A percentile compares a stretch with the other conserved stretches of the same genome.
Conservation (phyloP, 1,284 basidiomycete species). For the Sphagnurus paluster region DNA sequence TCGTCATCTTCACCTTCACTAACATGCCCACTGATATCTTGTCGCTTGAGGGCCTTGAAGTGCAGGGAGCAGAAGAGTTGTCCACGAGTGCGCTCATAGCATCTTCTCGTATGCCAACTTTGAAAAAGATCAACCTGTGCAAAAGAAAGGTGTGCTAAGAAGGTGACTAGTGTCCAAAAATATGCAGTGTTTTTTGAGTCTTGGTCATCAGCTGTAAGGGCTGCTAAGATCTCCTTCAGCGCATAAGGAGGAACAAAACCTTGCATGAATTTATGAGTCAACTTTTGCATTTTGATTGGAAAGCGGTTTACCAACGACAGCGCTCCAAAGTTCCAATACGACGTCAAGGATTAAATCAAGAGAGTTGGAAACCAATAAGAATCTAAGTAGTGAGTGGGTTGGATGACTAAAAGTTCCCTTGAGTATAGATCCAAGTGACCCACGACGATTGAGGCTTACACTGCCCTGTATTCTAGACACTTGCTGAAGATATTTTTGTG, state of each 20-base stretch:
- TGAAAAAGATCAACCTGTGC: slow-evolving; percentile 68
- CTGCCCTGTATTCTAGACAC: slow-evolving; percentile 49
- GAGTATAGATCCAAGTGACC: background rate
- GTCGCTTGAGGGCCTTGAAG: slow-evolving; percentile 65
- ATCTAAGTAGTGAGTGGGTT: slow-evolving; percentile 57
- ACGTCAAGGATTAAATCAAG: slow-evolving; percentile 69
- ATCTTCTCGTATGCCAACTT: slow-evolving; percentile 63
- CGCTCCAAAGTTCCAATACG: slow-evolving; percentile 58
- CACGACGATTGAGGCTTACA: slow-evolving; percentile 30
- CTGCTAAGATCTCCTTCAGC: slow-evolving; percentile 55
- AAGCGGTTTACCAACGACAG: slow-evolving; percentile 49
- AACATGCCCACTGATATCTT: slow-evolving; percentile 59
- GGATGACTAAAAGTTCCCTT: slow-evolving; percentile 39
- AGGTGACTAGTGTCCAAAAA: slow-evolving; percentile 66
- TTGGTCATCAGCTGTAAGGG: slow-evolving; percentile 45
- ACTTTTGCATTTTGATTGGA: slow-evolving; percentile 12
- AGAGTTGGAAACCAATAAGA: slow-evolving; percentile 69
- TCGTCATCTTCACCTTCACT: slow-evolving; percentile 43
- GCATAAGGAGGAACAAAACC: slow-evolving; percentile 61
- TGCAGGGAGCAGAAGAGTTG: slow-evolving; percentile 73
- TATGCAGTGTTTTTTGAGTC: slow-evolving; percentile 60
- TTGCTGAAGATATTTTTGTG: slow-evolving; percentile 72
- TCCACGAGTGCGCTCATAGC: slow-evolving; percentile 66
- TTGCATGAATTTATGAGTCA: slow-evolving; percentile 23
- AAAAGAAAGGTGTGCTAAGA: slow-evolving; percentile 68